These are phyloP conservation scores for Acanthamoeba triangularis DNA, from an alignment of 208 protist genomes.

Conservation along the genomic window DNA sequence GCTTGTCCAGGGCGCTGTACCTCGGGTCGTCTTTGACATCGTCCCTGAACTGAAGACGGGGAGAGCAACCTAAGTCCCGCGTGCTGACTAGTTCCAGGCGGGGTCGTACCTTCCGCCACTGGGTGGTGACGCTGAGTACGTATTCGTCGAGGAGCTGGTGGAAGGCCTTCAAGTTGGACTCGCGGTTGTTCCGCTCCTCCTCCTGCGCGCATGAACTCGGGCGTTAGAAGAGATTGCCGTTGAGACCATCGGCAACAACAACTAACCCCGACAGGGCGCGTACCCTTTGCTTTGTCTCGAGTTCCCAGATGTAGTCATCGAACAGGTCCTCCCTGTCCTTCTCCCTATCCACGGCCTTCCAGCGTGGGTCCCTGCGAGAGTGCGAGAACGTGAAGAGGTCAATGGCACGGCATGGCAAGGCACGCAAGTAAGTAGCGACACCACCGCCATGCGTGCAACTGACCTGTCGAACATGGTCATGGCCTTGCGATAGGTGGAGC, in stretches of 20 bases:
- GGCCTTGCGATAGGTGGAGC: conserved; percentile 32
- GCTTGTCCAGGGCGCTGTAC: conserved; percentile 51
- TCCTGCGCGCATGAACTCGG: too few species aligned
- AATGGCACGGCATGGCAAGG: conserved; percentile 37
- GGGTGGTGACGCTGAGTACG: conserved; percentile 75
- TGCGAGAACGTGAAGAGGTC: not conserved
- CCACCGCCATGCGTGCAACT: too few species aligned
- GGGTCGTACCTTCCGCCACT: conserved; percentile 76
- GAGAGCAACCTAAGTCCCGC: not conserved
- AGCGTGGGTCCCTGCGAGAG: conserved; percentile 68
- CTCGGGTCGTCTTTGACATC: conserved; percentile 65
- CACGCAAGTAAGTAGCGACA: not conserved
- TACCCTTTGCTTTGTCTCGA: conserved; percentile 62
- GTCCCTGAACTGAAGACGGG: conserved; percentile 37
- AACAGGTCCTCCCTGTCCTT: conserved; percentile 81
- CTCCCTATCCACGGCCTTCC: conserved; percentile 79
- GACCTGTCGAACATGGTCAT: conserved; percentile 45
- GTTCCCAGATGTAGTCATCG: conserved; percentile 44
- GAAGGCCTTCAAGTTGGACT: conserved; percentile 33
- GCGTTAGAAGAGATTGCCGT: too few species aligned
- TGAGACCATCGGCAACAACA: too few species aligned
- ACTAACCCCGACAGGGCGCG: too few species aligned
- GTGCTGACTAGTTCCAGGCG: too few species aligned
- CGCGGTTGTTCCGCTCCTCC: not conserved
- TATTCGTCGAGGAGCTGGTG: conserved; percentile 11